Evolutionary conservation across 768 basidiomycete species (phyloP), one percentile per base, ranked within the genome.

Genomic region (Cystobasidium tubakii): DNA sequence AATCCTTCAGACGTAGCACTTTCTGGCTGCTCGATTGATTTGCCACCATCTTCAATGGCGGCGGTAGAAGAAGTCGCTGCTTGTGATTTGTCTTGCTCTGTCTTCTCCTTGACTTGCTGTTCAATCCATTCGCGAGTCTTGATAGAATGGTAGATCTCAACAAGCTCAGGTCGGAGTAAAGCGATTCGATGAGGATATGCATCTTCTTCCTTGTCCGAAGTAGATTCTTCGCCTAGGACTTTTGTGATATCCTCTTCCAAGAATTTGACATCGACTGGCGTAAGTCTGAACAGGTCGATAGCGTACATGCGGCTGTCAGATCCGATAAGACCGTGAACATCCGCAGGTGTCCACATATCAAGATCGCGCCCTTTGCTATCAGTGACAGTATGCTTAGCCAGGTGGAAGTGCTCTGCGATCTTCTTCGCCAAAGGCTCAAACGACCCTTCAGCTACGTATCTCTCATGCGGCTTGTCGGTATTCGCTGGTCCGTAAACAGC

Each of bases 231-330:
- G 33, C 66, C 63, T 33, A 33, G 29, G 21, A 67, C 60, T 57
- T 74, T 66, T 0, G 78, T 76, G 29, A 79, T 43, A 74, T 84
- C 81, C 76, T 83, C 80, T 77, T 84, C 82, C 27, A 82, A 78
- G 79, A 81, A 84, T 74, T 83, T 82, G 75, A 84, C 77, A 77
- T 84, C 83, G 57, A 82, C 81, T 31, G 82, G 83, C 63, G 77
- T 78, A 9, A 83, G 74, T 55, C 83, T 79, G 73, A 80, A 79
- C 31, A 82, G 79, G 73, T 84, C 83, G 60, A 84, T 81, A 25
- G 83, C 76, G 79, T 84, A 84, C 70, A 80, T 78, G 25, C 83
- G 70, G 13, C 83, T 82, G 70, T 84, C 83, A n/a, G 82, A 80
- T 15, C 82, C 83, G 42, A 80, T 78, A 29, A 84, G 78, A 36